Conservation (phyloP, 225 moss, liverwort and hornwort species). For the Pseudisothecium myosuroides region DNA sequence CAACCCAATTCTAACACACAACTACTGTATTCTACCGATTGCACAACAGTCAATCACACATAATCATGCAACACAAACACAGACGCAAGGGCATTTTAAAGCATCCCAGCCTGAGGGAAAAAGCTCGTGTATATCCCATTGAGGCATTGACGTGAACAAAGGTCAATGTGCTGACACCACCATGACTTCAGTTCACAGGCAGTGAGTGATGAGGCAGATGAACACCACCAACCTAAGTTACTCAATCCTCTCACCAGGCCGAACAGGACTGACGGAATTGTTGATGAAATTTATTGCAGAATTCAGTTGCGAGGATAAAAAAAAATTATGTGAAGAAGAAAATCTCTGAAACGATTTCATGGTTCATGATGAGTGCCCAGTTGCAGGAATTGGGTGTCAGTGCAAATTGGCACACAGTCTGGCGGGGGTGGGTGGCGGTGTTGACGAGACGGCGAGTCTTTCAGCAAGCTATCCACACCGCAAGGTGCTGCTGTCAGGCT, state of each 20-base stretch:
- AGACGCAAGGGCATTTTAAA: neutral
- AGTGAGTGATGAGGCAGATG: neutral
- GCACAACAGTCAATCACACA: neutral
- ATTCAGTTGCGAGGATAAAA: neutral
- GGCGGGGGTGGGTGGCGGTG: conserved; percentile 9
- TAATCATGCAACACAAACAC: neutral
- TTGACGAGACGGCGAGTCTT: neutral
- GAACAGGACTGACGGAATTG: neutral
- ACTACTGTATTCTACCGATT: neutral
- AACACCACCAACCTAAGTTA: neutral
- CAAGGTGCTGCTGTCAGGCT: neutral
- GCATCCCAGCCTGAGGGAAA: neutral
- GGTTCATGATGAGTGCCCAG: neutral
- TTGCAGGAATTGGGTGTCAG: neutral
- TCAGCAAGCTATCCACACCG: neutral
- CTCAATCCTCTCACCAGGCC: neutral
- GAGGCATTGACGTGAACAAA: neutral
- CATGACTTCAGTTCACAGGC: neutral
- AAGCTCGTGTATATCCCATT: neutral
- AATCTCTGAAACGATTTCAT: neutral
- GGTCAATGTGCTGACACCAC: neutral
- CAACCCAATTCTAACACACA: neutral
- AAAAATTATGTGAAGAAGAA: neutral
- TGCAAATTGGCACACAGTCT: neutral
- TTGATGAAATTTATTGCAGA: neutral